phyloP scores from a whole-genome alignment of 495 filamentous ascomycete genomes.

The Aspergillus campestris region DNA sequence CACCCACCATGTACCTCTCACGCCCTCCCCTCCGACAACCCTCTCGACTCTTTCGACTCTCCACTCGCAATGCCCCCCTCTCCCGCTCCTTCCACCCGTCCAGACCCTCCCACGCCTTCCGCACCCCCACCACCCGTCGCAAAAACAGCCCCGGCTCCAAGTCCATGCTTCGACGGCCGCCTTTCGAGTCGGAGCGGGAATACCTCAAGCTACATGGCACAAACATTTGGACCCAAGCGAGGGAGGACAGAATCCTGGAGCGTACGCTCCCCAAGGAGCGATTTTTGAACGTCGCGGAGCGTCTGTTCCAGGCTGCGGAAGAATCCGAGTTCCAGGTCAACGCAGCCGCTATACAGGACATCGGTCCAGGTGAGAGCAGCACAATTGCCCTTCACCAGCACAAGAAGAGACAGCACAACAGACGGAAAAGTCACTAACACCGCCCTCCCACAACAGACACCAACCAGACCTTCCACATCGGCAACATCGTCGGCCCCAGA shows the following conservation, averaged over 20 bases:
- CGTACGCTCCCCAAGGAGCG: no score
- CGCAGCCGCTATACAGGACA: no score
- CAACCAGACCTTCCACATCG: slow-evolving; percentile 21
- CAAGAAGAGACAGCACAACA: neutral
- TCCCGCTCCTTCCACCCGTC: slow-evolving; percentile 15
- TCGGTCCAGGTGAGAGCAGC: no score
- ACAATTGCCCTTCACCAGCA: no score
- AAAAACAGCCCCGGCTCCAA: neutral
- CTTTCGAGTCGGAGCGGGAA: no score
- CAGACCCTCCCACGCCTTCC: neutral
- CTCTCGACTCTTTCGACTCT: slow-evolving; percentile 1
- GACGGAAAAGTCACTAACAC: neutral
- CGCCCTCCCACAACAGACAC: slow-evolving; percentile 11
- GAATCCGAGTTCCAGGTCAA: no score
- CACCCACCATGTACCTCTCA: slow-evolving; percentile 2
- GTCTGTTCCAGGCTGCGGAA: no score
- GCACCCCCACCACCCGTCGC: slow-evolving; percentile 3
- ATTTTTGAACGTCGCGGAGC: no score
- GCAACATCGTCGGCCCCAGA: slow-evolving; percentile 1
- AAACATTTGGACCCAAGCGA: neutral
- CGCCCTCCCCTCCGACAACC: neutral
- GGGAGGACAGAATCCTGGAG: neutral
- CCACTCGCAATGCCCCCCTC: neutral
- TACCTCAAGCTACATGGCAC: neutral
- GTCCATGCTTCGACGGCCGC: neutral